Base-by-base conservation (phyloP, 306 rosid species). In the Citrullus colocynthis region DNA sequence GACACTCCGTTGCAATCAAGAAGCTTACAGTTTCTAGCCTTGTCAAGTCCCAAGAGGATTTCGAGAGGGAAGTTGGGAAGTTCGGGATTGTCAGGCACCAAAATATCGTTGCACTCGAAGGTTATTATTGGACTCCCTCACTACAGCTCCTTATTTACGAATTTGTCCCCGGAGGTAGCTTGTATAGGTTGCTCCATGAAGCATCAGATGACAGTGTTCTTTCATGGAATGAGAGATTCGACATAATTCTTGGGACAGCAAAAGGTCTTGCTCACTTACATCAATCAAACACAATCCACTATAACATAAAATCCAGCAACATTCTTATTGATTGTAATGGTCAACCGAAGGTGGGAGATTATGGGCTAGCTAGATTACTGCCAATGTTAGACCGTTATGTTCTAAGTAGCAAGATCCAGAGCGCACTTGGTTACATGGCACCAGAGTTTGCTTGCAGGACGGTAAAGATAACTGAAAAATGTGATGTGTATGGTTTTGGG, bases 341-440 rank as follows among this genome's bases (percentile, higher is more conserved):
- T 3, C 97, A 94, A 84, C 89, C 98, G 3, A 91, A 94, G 82
- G 90, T 94, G 18, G 97, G 94, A 15, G 98, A 94, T 79, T 94
- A 83, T 75, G 98, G 98, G 76, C 93, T 94, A 16, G 98, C 98
- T 11, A 89, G 96, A 80, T 85, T 94, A 82, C 77, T 94, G 75
- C 97, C 98, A 45, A 91, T 91, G 97, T 93, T 94, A 8, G 98
- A 94, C 56, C 91, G 97, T 5, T 94, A 94, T 18, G 94, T 90
- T 55, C 77, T 94, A 80, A 94, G 98, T 86, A 94, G 98, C 86
- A 94, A 94, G 87, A 94, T 91, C 74, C 98, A 94, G 75, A 94
- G 98, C 6, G 98, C 98, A 17, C 93, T 94, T 0, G 98, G 98
- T 63, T 91, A 94, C 94, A 91, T 94, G 98, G 98, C 98, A 16